phyloP scores from a whole-genome alignment of 768 basidiomycete species.

The Mycena maculata region DNA sequence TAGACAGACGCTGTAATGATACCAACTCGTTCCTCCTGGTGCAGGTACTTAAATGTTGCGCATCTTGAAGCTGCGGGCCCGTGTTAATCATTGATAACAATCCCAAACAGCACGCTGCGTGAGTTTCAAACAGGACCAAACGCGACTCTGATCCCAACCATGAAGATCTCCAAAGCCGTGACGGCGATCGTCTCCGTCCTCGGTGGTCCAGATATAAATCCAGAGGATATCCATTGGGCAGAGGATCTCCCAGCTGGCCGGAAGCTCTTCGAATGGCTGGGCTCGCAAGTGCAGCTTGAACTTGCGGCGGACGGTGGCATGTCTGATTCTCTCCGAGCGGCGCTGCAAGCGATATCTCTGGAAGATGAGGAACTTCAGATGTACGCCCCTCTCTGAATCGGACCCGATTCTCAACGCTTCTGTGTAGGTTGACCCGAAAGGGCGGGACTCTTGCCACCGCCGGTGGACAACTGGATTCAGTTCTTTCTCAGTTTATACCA shows the following conservation, averaged over 20 bases:
- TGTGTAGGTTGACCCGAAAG: conserved; percentile 28
- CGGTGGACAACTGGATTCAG: not conserved
- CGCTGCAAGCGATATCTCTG: conserved; percentile 45
- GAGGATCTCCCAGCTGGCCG: conserved; percentile 46
- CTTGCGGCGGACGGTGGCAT: conserved; percentile 25
- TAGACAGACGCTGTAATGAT: too few species aligned
- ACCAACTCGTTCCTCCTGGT: too few species aligned
- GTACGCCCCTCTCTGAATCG: conserved; percentile 31
- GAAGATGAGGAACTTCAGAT: conserved; percentile 44
- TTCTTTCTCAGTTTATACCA: conserved; percentile 31
- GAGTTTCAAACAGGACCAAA: conserved; percentile 10
- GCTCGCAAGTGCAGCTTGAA: conserved; percentile 39
- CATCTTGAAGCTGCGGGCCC: too few species aligned
- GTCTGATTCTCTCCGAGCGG: conserved; percentile 22
- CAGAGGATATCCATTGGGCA: conserved; percentile 48
- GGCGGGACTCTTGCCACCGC: not conserved
- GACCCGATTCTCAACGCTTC: not conserved
- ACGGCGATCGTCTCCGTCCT: conserved; percentile 39
- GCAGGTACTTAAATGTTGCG: too few species aligned
- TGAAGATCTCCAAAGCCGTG: conserved; percentile 20
- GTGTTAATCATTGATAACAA: too few species aligned
- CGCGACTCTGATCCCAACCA: conserved; percentile 11
- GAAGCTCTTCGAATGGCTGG: conserved; percentile 48
- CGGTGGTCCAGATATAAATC: conserved; percentile 44
- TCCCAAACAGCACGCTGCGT: not conserved